phyloP scores from a whole-genome alignment of 768 basidiomycete species.

The Rubroboletus satanas region DNA sequence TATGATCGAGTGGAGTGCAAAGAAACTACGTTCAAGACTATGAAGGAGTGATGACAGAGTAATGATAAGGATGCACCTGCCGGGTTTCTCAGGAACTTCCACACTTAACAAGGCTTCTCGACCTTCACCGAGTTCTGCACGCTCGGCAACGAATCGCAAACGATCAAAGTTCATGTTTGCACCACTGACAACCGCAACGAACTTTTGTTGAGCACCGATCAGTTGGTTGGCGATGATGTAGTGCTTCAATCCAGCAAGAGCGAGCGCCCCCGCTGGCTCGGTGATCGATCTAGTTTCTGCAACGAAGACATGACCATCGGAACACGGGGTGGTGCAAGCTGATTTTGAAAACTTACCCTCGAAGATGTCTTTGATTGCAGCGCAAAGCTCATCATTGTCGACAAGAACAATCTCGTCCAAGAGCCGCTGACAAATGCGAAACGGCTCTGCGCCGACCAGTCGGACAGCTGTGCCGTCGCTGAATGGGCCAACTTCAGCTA shows the following conservation, averaged over 20 bases:
- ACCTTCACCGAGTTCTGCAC: conserved; percentile 95
- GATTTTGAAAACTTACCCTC: conserved; percentile 57
- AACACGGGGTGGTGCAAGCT: background rate
- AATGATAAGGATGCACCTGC: conserved; percentile 54
- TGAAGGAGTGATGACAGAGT: background rate
- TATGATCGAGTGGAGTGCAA: conserved; percentile 80
- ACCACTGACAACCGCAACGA: conserved; percentile 90
- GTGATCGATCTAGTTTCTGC: conserved; percentile 90
- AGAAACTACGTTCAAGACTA: conserved; percentile 54
- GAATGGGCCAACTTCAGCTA: conserved; percentile 92
- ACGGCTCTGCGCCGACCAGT: conserved; percentile 91
- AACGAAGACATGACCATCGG: background rate
- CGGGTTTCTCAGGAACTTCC: conserved; percentile 90
- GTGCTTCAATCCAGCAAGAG: conserved; percentile 86
- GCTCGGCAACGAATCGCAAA: conserved; percentile 95
- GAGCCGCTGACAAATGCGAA: conserved; percentile 83
- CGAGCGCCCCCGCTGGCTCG: conserved; percentile 93
- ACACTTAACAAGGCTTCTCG: conserved; percentile 90
- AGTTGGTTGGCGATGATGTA: conserved; percentile 81
- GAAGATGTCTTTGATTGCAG: conserved; percentile 98
- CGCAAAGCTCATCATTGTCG: conserved; percentile 95
- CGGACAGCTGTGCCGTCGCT: conserved; percentile 97
- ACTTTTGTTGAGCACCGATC: conserved; percentile 77
- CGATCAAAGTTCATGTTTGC: conserved; percentile 99
- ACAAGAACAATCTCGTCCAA: conserved; percentile 82